A percentile compares a stretch with the other conserved stretches of the same genome.
phyloP scores from a whole-genome alignment of 495 filamentous ascomycete species.

The Aspergillus nanangensis region DNA sequence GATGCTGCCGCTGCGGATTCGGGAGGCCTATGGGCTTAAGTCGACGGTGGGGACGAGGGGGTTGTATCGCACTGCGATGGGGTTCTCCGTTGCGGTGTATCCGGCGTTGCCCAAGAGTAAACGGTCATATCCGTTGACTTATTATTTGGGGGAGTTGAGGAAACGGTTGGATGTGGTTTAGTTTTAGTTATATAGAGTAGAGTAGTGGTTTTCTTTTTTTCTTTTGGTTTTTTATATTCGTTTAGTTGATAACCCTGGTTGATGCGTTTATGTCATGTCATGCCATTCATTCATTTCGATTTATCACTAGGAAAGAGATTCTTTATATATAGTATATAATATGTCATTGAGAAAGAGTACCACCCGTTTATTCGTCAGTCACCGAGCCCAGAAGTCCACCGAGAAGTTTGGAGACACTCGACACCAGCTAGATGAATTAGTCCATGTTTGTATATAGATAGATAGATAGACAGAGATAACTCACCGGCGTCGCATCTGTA shows the following conservation, averaged over 20 bases:
- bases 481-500: slow-evolving; percentile 48
- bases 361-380: neutral
- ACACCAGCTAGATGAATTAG: slow-evolving; percentile 19
- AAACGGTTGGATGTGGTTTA: slow-evolving; percentile 27
- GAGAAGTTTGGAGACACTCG: slow-evolving; percentile 30
- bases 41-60: slow-evolving; percentile 27
- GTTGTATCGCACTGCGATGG: slow-evolving; percentile 34
- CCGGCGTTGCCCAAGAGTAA: slow-evolving; percentile 31
- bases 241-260: too few relatives aligned
- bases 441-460: too few relatives aligned
- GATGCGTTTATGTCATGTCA: too few relatives aligned
- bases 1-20: slow-evolving; percentile 34
- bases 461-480: too few relatives aligned
- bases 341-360: too few relatives aligned
- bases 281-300: slow-evolving; percentile 2
- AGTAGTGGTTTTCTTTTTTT: neutral
- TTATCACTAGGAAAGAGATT: too few relatives aligned
- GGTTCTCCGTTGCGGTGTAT: slow-evolving; percentile 33
- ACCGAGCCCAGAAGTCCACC: slow-evolving; percentile 25
- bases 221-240: neutral
- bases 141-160: slow-evolving; percentile 27
- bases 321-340: too few relatives aligned
- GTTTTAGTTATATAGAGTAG: slow-evolving; percentile 11
- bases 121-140: slow-evolving; percentile 26
- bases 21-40: slow-evolving; percentile 36